Conservation (phyloP, 1,284 basidiomycete genomes). For the Ceratobasidium papillatum region DNA sequence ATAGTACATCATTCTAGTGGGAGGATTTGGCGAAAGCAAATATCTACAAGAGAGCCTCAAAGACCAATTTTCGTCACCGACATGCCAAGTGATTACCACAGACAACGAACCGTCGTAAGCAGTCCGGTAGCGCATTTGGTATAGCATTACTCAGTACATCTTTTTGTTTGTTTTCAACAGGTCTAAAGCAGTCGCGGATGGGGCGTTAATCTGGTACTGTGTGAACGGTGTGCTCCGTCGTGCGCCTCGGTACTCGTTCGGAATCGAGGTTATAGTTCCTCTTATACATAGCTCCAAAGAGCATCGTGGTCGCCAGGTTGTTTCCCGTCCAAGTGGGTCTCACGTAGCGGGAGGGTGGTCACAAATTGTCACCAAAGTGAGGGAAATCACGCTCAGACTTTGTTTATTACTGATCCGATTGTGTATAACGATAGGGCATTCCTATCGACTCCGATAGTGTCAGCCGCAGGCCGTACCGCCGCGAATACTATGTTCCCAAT, state of each 20-base stretch:
- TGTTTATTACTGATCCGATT: background rate
- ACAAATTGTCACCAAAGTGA: conserved; percentile 18
- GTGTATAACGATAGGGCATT: background rate
- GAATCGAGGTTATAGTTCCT: conserved; percentile 7
- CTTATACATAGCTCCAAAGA: background rate
- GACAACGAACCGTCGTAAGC: conserved; percentile 35
- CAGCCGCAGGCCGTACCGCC: background rate
- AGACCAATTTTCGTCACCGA: background rate
- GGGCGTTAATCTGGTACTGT: conserved; percentile 38
- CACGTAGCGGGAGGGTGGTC: conserved; percentile 15
- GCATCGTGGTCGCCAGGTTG: background rate
- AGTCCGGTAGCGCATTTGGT: too few species aligned
- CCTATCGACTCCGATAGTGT: conserved; percentile 17
- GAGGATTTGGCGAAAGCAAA: conserved; percentile 39
- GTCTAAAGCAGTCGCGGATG: conserved; percentile 38
- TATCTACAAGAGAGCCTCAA: conserved; percentile 23
- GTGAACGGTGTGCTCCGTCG: conserved; percentile 2
- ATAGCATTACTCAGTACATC: background rate
- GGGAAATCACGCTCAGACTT: background rate
- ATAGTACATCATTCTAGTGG: conserved; percentile 39
- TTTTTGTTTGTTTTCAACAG: background rate
- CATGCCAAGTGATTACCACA: conserved; percentile 1
- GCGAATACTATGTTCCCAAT: background rate
- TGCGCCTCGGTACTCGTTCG: conserved; percentile 18
- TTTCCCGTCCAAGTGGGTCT: background rate